Conservation (phyloP, 2,329 filamentous ascomycete genomes). For the Magnaporthiopsis incrustans region DNA sequence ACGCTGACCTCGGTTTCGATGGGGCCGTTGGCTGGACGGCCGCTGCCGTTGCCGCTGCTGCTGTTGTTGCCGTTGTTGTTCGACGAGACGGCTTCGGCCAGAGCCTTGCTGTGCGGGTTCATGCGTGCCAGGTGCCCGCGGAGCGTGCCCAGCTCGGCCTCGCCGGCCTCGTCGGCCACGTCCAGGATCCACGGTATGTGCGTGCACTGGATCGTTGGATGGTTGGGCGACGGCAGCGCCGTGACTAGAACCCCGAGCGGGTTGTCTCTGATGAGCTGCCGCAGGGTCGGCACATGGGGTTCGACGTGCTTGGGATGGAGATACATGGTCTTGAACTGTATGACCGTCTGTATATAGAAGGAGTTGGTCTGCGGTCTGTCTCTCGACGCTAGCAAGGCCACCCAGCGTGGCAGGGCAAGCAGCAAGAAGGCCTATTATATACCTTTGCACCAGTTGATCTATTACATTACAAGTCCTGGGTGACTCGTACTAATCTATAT, state of each 20-base stretch:
- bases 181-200: constrained; percentile 56
- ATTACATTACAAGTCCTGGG: neutral
- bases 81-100: constrained; percentile 38
- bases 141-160: constrained; percentile 36
- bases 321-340: constrained; percentile 39
- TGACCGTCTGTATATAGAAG: no score
- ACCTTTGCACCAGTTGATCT: no score
- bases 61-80: neutral
- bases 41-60: constrained; percentile 5
- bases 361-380: neutral
- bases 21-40: constrained; percentile 8
- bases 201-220: constrained; percentile 46
- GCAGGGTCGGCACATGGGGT: constrained; percentile 36
- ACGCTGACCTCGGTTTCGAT: constrained; percentile 50
- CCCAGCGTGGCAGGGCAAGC: no score
- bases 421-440: neutral
- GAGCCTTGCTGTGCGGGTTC: constrained; percentile 56
- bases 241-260: constrained; percentile 57
- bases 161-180: constrained; percentile 29
- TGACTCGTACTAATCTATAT: neutral
- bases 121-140: constrained; percentile 54
- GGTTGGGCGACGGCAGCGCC: constrained; percentile 40
- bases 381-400: neutral
- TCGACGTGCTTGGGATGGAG: constrained; percentile 48
- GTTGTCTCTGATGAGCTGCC: constrained; percentile 48